A percentile compares a stretch with the other conserved stretches of the same genome.
Evolutionary conservation across 208 protist genomes (phyloP).

Genomic region (Naegleria fowleri): DNA sequence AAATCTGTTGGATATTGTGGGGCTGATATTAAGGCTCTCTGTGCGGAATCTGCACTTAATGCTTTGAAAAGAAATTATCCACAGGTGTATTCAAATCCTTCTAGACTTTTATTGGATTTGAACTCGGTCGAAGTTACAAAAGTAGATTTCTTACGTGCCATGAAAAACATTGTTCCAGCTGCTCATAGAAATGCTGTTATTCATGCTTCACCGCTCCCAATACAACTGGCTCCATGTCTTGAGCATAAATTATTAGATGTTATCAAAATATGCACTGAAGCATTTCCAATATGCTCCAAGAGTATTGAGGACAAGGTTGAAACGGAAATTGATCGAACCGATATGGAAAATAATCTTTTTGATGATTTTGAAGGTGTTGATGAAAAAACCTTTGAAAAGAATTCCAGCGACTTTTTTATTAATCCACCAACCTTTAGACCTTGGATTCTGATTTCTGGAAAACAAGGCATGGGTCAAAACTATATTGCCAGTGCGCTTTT

Average conservation of each 20-base stretch:
- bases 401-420: neutral
- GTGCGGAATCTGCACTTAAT: conserved; percentile 50
- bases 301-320: neutral
- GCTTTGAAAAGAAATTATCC: conserved; percentile 23
- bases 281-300: neutral
- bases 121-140: neutral
- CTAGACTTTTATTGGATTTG: conserved; percentile 15
- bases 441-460: neutral
- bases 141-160: conserved; percentile 16
- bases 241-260: neutral
- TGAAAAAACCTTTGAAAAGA: neutral
- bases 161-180: conserved; percentile 1
- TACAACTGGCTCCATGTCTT: neutral
- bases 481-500: neutral
- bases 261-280: neutral
- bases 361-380: neutral
- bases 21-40: conserved; percentile 59
- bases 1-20: conserved; percentile 52
- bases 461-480: neutral
- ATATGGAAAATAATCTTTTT: neutral
- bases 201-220: neutral
- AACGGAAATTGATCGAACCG: neutral
- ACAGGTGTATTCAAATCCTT: conserved; percentile 14
- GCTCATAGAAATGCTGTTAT: conserved; percentile 17
- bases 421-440: conserved; percentile 18